Evolutionary conservation across 2,329 filamentous ascomycete genomes (phyloP).

Genomic region (Aspergillus melleus): DNA sequence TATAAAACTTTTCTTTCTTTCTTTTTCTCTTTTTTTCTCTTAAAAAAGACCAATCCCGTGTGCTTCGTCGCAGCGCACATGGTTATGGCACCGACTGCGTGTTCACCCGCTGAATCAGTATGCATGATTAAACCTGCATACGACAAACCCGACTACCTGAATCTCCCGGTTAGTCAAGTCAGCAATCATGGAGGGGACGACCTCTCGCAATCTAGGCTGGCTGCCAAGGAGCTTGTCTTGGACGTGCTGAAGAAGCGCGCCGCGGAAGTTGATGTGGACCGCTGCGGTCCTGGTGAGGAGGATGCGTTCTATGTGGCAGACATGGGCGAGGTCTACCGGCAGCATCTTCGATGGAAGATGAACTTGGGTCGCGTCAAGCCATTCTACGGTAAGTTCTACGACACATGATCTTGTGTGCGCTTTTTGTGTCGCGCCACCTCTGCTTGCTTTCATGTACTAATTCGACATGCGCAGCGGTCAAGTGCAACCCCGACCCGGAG

Average conservation of each 20-base stretch:
- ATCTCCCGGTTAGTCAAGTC: slow-evolving; percentile 27
- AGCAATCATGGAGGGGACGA: slow-evolving; percentile 49
- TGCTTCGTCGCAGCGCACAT: slow-evolving; percentile 43
- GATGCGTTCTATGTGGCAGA: slow-evolving; percentile 98
- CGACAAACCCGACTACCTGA: slow-evolving; percentile 34
- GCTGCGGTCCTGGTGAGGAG: slow-evolving; percentile 88
- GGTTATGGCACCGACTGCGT: slow-evolving; percentile 73
- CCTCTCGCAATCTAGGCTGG: slow-evolving; percentile 42
- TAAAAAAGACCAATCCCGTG: slow-evolving; percentile 21
- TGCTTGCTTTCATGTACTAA: neutral
- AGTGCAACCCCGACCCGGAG: slow-evolving; percentile 94
- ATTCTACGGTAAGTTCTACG: slow-evolving; percentile 74
- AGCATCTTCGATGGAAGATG: slow-evolving; percentile 97
- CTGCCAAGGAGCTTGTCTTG: slow-evolving; percentile 79
- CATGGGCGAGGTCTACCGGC: slow-evolving; percentile 96
- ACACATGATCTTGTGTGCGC: neutral
- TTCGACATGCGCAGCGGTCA: slow-evolving; percentile 67
- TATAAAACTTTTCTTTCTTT: slow-evolving; percentile 18
- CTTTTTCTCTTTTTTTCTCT: slow-evolving; percentile 14
- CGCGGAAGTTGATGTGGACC: slow-evolving; percentile 78
- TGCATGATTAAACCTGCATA: slow-evolving; percentile 34
- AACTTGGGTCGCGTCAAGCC: slow-evolving; percentile 90
- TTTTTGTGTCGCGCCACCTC: neutral
- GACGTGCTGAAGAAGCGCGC: slow-evolving; percentile 84
- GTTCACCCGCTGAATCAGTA: slow-evolving; percentile 50